Base-by-base conservation (phyloP, 352 stramenopile species). In the Pythium apleroticum region DNA sequence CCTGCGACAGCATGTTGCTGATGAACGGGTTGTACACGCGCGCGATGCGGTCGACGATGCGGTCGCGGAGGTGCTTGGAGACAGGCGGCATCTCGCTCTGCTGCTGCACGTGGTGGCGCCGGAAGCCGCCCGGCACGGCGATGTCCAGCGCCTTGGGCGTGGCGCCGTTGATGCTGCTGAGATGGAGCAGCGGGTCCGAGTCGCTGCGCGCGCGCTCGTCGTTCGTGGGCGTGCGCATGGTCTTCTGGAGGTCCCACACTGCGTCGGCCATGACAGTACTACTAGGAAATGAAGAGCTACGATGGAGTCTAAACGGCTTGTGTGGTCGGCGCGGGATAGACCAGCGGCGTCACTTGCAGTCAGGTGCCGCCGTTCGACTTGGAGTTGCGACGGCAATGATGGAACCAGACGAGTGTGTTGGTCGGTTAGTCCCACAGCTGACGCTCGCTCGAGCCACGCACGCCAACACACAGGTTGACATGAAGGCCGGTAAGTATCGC, bases 1-100 rank as follows among this genome's bases (percentile, higher is more conserved):
- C 84, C 53, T 94, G 86, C 52, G 81, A 89, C 30, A 94, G 62
- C 52, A 93, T 91, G 62, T 68, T 91, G 56, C 80, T 81, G 57
- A 94, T 94, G 59, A 94, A 91, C 35, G 84, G 84, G 56, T 94
- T 79, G 75, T 94, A 94, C 54, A 93, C 84, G 53, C 71, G 80
- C 54, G 81, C 76, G 54, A 94, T 89, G 43, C 78, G 76, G 53
- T 88, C 74, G 35, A 91, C 72, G 69, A 94, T 94, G 60, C 88
- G 75, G 48, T 88, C 67, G 28, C 84, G 81, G 45, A 92, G 66
- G 4, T 74, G 71, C 70, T 74, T 75, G 3, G 81, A 91, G 10
- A 89, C 80, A 0, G 60, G 50, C 24, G 76, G 75, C 41, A 61
- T 57, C 8, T 55, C 57, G 17, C 30, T 50, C 30, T 77, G 70